A percentile compares a stretch with the other conserved stretches of the same genome.
These are phyloP conservation scores for Salix brachista DNA, from an alignment of 345 rosid genomes.

Conservation along the genomic window DNA sequence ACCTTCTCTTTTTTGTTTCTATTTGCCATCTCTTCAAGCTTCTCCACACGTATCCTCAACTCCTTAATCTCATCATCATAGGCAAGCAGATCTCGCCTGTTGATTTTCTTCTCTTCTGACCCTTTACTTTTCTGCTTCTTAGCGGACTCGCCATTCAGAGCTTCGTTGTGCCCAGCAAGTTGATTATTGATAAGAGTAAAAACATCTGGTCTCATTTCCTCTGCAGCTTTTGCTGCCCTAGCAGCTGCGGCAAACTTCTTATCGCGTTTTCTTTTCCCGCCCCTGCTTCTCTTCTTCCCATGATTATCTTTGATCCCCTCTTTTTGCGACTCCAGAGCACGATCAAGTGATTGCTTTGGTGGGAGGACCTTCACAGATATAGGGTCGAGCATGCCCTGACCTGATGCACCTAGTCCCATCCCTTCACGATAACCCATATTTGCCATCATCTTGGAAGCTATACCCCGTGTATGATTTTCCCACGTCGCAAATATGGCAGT, in stretches of 20 bases:
- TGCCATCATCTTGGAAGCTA: conserved; percentile 97
- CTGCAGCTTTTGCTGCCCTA: conserved; percentile 54
- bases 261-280: conserved; percentile 81
- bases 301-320: conserved; percentile 41
- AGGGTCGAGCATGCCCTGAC: conserved; percentile 87
- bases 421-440: conserved; percentile 93
- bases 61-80: conserved; percentile 74
- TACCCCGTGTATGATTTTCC: conserved; percentile 95
- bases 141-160: conserved; percentile 28
- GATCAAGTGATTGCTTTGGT: conserved; percentile 76
- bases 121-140: conserved; percentile 45
- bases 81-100: conserved; percentile 64
- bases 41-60: conserved; percentile 44
- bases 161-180: conserved; percentile 43
- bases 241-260: conserved; percentile 77
- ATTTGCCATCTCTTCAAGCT: conserved; percentile 73
- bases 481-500: conserved; percentile 81
- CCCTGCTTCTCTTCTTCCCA: conserved; percentile 70
- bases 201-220: conserved; percentile 66
- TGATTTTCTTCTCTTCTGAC: conserved; percentile 52
- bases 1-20: conserved; percentile 79
- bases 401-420: conserved; percentile 82
- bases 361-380: conserved; percentile 78
- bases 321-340: conserved; percentile 52
- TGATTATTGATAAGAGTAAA: conserved; percentile 69